Percentiles rank a stretch among this genome's conserved stretches.
These are phyloP conservation scores for Teratosphaeria viscida DNA, from an alignment of 2,329 filamentous ascomycete genomes.

Conservation along the genomic window DNA sequence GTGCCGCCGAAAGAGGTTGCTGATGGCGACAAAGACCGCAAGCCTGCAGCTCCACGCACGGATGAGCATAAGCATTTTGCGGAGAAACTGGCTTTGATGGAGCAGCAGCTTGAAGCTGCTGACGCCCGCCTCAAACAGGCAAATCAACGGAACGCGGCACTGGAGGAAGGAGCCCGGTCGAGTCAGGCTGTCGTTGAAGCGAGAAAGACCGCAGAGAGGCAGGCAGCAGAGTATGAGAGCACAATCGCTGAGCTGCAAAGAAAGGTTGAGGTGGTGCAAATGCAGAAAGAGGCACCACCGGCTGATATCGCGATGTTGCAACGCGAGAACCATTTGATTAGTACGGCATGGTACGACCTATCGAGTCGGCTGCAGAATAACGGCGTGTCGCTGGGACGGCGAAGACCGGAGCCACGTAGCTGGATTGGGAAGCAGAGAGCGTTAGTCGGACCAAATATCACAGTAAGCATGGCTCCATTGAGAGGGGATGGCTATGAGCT, in stretches of 20 bases:
- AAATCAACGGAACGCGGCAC: constrained; percentile 18
- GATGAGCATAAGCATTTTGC: constrained; percentile 20
- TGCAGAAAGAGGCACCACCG: constrained; percentile 6
- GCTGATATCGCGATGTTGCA: constrained; percentile 56
- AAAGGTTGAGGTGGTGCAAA: constrained; percentile 16
- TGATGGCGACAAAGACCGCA: neutral
- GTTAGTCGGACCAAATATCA: constrained; percentile 25
- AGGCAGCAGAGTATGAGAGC: constrained; percentile 17
- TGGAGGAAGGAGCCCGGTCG: constrained; percentile 17
- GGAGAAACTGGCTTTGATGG: constrained; percentile 22
- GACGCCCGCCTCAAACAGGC: constrained; percentile 24
- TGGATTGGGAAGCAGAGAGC: constrained; percentile 74
- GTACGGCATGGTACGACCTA: constrained; percentile 80
- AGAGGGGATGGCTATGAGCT: neutral
- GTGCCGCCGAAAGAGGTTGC: constrained; percentile 3
- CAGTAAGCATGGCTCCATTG: neutral
- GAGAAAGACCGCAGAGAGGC: constrained; percentile 10
- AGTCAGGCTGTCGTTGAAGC: constrained; percentile 6
- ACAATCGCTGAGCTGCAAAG: constrained; percentile 20
- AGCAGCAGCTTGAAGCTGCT: constrained; percentile 23
- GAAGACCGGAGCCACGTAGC: constrained; percentile 64
- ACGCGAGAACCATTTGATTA: constrained; percentile 67
- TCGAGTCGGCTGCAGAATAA: constrained; percentile 71
- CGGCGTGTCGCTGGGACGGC: constrained; percentile 65
- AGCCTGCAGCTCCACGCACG: neutral